Conservation (phyloP, 305 asterid genomes). For the Ajuga reptans region DNA sequence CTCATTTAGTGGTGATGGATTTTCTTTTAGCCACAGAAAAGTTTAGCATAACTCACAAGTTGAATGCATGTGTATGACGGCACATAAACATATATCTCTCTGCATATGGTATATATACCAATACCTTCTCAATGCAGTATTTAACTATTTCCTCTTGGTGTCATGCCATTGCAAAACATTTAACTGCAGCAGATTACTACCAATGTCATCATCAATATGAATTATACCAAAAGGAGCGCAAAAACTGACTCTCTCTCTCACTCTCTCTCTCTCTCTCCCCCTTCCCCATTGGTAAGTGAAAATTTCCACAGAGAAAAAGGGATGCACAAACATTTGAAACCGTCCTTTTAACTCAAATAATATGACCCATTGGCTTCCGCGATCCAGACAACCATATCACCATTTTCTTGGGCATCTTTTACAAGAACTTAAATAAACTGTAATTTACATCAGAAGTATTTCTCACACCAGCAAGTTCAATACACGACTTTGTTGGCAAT, state of each 20-base stretch:
- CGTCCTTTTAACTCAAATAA: too few relatives aligned
- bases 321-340: too few relatives aligned
- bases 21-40: neutral
- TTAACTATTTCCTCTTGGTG: neutral
- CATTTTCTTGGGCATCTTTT: neutral
- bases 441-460: slow-evolving; percentile 10
- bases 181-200: too few relatives aligned
- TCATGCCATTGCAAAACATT: neutral
- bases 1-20: neutral
- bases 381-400: neutral
- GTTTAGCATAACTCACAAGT: neutral
- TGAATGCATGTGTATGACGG: neutral
- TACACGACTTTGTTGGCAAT: neutral
- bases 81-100: neutral
- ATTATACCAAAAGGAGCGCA: too few relatives aligned
- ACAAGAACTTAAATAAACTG: neutral
- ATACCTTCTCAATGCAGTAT: too few relatives aligned
- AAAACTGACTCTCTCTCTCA: too few relatives aligned
- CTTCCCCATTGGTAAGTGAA: too few relatives aligned
- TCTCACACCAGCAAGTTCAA: slow-evolving; percentile 6
- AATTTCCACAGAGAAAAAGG: too few relatives aligned
- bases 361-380: too few relatives aligned
- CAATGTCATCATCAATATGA: too few relatives aligned
- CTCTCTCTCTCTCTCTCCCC: too few relatives aligned
- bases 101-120: neutral